Base-by-base conservation (phyloP, 2,329 filamentous ascomycete genomes). In the Aspergillus transmontanensis region DNA sequence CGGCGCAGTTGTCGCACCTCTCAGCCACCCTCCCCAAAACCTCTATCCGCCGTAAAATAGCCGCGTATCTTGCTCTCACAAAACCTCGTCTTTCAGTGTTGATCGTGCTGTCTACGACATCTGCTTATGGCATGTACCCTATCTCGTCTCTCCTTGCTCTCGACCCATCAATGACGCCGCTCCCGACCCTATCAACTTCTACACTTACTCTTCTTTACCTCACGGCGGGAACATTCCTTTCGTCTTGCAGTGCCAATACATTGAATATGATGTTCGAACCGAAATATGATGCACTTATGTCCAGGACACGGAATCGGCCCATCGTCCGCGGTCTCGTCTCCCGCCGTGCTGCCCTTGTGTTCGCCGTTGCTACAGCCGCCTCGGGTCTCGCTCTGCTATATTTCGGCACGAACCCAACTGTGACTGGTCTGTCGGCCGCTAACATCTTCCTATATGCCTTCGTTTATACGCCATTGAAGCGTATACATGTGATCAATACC, bases 221-320 rank as follows among this genome's bases (percentile, higher is more conserved):
- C 58, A 97, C 94, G 0, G 88, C 88, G 4, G 94, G 95, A 64
- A 98, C 95, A 0, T 89, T 94, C 5, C 85, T 97, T 23, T 95
- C 92, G 76, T 91, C 88, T n/a, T 93, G 94, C 50, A 92, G 91
- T 63, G 95, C 95, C 50, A 99, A 99, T 76, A 88, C 95, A 1
- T 84, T 98, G 68, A 99, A 99, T 79, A 99, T 99, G 95, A 88
- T 97, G 63, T 93, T 97, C 79, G 95, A 99, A 79, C 91, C 89
- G 11, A 85, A 89, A 64, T 94, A 94, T 74, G 95, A 99, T 77
- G 92, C 93, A 53, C 88, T 91, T 72, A 99, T 99, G 95, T 89
- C 87, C 41, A 88, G 95, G n/a, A 99, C 95, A 2, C 87, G 92
- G 32, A 97, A 97, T 71, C 83, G 95, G 5, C 95, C 95, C 0